These are phyloP conservation scores for Penicillium alfredii DNA, from an alignment of 495 filamentous ascomycete species.

Conservation along the genomic window DNA sequence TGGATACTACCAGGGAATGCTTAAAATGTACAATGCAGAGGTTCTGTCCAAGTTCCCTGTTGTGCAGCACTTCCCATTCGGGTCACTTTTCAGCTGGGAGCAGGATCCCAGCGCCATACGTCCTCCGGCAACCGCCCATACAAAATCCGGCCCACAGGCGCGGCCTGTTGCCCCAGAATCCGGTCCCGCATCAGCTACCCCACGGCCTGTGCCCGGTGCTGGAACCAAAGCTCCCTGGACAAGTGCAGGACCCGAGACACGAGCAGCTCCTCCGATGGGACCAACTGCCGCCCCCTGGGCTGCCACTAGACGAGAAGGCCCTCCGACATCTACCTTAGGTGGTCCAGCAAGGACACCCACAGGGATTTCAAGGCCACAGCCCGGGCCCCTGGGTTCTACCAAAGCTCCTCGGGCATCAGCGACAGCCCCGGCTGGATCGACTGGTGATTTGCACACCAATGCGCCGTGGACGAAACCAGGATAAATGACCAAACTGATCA, in stretches of 20 bases:
- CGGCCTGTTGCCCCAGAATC: slow-evolving; percentile 22
- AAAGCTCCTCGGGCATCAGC: slow-evolving; percentile 41
- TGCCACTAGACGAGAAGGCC: slow-evolving; percentile 14
- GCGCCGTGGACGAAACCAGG: slow-evolving; percentile 40
- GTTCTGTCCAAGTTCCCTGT: slow-evolving; percentile 66
- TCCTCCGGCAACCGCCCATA: slow-evolving; percentile 47
- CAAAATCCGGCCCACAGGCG: slow-evolving; percentile 49
- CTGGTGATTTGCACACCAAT: slow-evolving; percentile 29
- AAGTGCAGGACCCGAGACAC: slow-evolving; percentile 11
- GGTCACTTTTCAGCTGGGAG: slow-evolving; percentile 79
- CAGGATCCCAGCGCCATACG: slow-evolving; percentile 55
- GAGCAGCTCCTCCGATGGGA: slow-evolving; percentile 17
- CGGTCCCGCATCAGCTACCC: slow-evolving; percentile 8
- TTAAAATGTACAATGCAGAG: slow-evolving; percentile 69
- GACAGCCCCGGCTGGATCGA: slow-evolving; percentile 17
- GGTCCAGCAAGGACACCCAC: slow-evolving; percentile 7
- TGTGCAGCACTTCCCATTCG: slow-evolving; percentile 67
- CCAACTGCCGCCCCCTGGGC: slow-evolving; percentile 44
- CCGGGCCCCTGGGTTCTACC: slow-evolving; percentile 37
- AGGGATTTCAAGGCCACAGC: slow-evolving; percentile 31
- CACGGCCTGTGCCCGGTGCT: slow-evolving; percentile 20
- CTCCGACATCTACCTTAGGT: slow-evolving; percentile 1
- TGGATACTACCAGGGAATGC: slow-evolving; percentile 50
- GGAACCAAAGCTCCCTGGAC: slow-evolving; percentile 48
- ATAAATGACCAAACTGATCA: too few species aligned